Percentiles rank a stretch among this genome's conserved stretches.
These are phyloP conservation scores for Pelargonium australe DNA, from an alignment of 441 rosid genomes.

Conservation along the genomic window DNA sequence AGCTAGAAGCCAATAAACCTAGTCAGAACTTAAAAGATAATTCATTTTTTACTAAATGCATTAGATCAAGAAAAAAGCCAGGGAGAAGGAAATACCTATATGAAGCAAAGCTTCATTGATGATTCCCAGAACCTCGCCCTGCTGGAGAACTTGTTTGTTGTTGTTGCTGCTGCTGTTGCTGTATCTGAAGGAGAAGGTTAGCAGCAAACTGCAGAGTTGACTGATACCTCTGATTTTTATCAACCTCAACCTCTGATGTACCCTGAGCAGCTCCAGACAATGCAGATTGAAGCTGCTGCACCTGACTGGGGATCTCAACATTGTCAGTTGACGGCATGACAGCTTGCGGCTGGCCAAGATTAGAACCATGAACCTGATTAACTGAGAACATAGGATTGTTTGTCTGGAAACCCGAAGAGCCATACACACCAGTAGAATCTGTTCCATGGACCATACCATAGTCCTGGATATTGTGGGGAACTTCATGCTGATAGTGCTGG, in stretches of 20 bases:
- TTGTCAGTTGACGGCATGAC: constrained; percentile 43
- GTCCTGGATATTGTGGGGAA: constrained; percentile 30
- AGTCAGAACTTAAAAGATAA: not conserved
- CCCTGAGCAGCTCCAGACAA: constrained; percentile 43
- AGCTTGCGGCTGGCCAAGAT: constrained; percentile 40
- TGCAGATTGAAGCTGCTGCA: constrained; percentile 46
- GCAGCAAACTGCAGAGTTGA: constrained; percentile 94
- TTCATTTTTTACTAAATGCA: constrained; percentile 10
- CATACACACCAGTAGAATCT: constrained; percentile 38
- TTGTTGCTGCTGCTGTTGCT: constrained; percentile 56
- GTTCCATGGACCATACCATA: constrained; percentile 42
- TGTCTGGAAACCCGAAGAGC: constrained; percentile 37
- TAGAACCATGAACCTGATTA: constrained; percentile 45
- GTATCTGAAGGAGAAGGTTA: constrained; percentile 78
- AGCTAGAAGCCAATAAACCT: not conserved
- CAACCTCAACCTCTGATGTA: constrained; percentile 52
- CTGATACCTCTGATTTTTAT: constrained; percentile 83
- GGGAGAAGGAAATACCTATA: constrained; percentile 38
- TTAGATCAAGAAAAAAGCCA: constrained; percentile 15
- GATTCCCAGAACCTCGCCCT: constrained; percentile 48
- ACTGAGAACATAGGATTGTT: constrained; percentile 30
- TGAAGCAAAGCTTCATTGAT: constrained; percentile 31
- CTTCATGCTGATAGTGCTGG: constrained; percentile 54
- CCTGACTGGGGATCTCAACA: constrained; percentile 41
- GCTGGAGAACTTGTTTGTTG: constrained; percentile 37